A percentile compares a stretch with the other conserved stretches of the same genome.
phyloP scores from a whole-genome alignment of 345 rosid species.

The Excoecaria cochinchinensis region DNA sequence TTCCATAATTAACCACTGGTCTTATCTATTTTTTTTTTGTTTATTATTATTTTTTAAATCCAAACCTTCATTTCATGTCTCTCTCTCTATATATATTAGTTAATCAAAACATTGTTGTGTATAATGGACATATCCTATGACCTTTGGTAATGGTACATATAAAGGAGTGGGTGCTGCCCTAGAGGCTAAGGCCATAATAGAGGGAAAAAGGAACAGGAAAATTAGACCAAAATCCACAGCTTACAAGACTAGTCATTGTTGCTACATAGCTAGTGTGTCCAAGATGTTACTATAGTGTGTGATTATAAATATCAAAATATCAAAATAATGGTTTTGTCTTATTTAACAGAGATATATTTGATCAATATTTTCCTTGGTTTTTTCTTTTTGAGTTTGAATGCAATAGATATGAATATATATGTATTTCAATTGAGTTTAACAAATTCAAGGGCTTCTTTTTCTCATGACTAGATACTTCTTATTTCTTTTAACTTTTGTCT shows the following conservation, averaged over 20 bases:
- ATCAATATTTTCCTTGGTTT: background rate
- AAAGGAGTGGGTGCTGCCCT: background rate
- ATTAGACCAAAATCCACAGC: background rate
- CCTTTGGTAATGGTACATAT: conserved; percentile 1
- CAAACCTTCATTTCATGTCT: background rate
- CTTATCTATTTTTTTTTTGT: background rate
- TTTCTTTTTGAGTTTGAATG: background rate
- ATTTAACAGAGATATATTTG: background rate
- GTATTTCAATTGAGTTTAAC: background rate
- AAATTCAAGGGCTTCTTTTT: background rate
- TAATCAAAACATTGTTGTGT: too few relatives aligned
- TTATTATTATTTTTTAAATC: background rate
- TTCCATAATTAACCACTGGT: background rate
- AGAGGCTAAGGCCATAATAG: background rate
- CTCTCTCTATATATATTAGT: too few relatives aligned
- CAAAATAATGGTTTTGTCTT: conserved; percentile 14
- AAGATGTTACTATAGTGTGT: background rate
- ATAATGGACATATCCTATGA: conserved; percentile 18
- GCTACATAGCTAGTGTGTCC: conserved; percentile 1
- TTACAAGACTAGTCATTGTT: background rate
- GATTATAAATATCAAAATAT: background rate
- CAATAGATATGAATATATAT: background rate
- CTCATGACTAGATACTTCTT: too few relatives aligned
- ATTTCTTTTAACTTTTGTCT: background rate
- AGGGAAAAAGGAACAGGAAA: background rate